Evolutionary conservation across 371 early-diverging fungal species (phyloP).

Genomic region (Parasitella parasitica): DNA sequence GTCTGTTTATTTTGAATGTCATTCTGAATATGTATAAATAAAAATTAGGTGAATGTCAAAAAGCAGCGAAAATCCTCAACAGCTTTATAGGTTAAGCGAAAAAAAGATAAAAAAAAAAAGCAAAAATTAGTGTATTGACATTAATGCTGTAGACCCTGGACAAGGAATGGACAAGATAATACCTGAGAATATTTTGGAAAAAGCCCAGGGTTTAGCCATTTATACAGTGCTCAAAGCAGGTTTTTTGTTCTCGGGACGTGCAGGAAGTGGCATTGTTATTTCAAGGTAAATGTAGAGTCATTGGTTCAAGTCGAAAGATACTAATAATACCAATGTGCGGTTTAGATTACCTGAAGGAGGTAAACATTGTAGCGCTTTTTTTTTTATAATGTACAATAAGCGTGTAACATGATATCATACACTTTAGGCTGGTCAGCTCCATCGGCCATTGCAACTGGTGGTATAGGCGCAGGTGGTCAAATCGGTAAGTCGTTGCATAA

Average conservation of each 20-base stretch:
- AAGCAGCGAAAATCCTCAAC: conserved; percentile 77
- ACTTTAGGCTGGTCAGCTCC: conserved; percentile 75
- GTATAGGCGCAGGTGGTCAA: conserved; percentile 91
- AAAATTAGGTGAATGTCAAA: conserved; percentile 74
- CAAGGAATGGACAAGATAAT: conserved; percentile 76
- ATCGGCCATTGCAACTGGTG: conserved; percentile 74
- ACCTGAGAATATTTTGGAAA: conserved; percentile 67
- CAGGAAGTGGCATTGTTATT: conserved; percentile 93
- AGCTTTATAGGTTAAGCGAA: conserved; percentile 61
- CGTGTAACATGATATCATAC: conserved; percentile 6
- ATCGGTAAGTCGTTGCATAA: conserved; percentile 54
- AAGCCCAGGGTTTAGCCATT: conserved; percentile 91
- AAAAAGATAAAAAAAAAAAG: neutral
- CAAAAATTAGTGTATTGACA: neutral
- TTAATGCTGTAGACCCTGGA: conserved; percentile 48
- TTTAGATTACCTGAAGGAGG: conserved; percentile 47
- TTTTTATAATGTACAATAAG: too few relatives aligned
- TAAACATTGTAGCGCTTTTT: too few relatives aligned
- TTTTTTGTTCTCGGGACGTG: conserved; percentile 88
- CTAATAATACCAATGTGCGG: neutral
- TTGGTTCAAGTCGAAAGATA: neutral
- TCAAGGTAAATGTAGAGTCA: conserved; percentile 51
- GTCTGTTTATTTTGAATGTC: neutral
- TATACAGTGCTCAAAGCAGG: conserved; percentile 92
- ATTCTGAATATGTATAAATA: too few relatives aligned